Evolutionary conservation across 768 basidiomycete species (phyloP).

Genomic region (Pleurotus djamor): DNA sequence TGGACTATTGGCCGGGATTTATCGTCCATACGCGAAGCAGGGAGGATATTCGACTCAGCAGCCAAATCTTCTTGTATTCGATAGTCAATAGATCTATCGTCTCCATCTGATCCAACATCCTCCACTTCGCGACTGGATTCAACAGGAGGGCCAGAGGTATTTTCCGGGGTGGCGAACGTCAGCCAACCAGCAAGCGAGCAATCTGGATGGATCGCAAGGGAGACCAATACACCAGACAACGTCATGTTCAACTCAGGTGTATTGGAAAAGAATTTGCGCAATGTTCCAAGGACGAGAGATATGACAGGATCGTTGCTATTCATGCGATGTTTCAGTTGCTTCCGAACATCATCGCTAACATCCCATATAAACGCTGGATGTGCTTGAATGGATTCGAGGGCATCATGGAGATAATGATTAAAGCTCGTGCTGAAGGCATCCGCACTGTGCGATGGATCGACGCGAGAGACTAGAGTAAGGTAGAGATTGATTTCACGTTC

Average conservation of each 20-base stretch:
- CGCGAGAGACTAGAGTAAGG: slow-evolving; percentile 71
- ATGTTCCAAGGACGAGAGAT: slow-evolving; percentile 62
- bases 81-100: slow-evolving; percentile 83
- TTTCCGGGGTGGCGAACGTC: slow-evolving; percentile 57
- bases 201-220: slow-evolving; percentile 81
- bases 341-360: slow-evolving; percentile 36
- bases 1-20: slow-evolving; percentile 77
- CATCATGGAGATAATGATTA: slow-evolving; percentile 80
- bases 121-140: slow-evolving; percentile 11
- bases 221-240: slow-evolving; percentile 78
- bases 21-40: slow-evolving; percentile 69
- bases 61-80: slow-evolving; percentile 63
- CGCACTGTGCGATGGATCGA: slow-evolving; percentile 66
- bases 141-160: slow-evolving; percentile 13
- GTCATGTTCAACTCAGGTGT: slow-evolving; percentile 86
- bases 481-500: slow-evolving; percentile 85
- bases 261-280: slow-evolving; percentile 83
- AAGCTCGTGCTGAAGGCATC: slow-evolving; percentile 85
- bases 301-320: slow-evolving; percentile 78
- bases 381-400: slow-evolving; percentile 61
- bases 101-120: slow-evolving; percentile 45
- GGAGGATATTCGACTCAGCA: slow-evolving; percentile 53
- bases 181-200: slow-evolving; percentile 89
- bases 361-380: slow-evolving; percentile 57
- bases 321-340: slow-evolving; percentile 67